Base-by-base conservation (phyloP, 1,139 yeast genomes). In the Saccharomyces pastorianus region DNA sequence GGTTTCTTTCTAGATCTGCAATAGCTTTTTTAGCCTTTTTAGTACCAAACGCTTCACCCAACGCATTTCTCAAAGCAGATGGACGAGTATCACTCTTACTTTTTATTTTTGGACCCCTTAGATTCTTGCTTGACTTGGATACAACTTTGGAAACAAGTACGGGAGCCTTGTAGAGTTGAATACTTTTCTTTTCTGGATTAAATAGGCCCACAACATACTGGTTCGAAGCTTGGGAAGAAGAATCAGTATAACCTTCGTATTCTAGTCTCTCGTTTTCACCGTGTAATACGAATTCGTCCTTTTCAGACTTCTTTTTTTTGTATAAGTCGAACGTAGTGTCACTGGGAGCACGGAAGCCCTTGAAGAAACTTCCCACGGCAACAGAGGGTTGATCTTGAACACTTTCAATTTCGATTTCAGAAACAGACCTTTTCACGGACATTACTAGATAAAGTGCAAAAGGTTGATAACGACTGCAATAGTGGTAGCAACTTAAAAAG, bases 1-100 rank as follows among this genome's bases (percentile, higher is more conserved):
- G 80, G 73, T 93, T 93, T 71, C 86, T 82, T 67, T 85, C 95
- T 66, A 83, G 72, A 68, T 85, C 91, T 52, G 81, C 76, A 67
- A 95, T 88, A 42, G 96, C 96, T 65, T 88, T 86, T 74, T 89
- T 91, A 58, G 98, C 97, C 73, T 85, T 91, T 73, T 88, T 89
- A 58, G 99, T 91, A 79, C 99, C 99, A 63, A 93, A 93, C 1
- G 95, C 95, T 71, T 89, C 93, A 67, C 99, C 99, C 65, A 93
- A 78, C 2, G 88, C 88, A 59, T 81, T 87, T 69, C 96, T 80
- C 72, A 87, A 88, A 13, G 76, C 75, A 46, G 76, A 71, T 61
- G 76, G 73, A 64, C 83, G 77, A 13, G 77, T 75, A 57, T 84
- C 83, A 38, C 73, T 71, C 41, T 59, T 65, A 63, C 79, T 82